A percentile compares a stretch with the other conserved stretches of the same genome.
These are phyloP conservation scores for Raffaelea deltoideospora DNA, from an alignment of 2,329 filamentous ascomycete genomes.

Conservation along the genomic window DNA sequence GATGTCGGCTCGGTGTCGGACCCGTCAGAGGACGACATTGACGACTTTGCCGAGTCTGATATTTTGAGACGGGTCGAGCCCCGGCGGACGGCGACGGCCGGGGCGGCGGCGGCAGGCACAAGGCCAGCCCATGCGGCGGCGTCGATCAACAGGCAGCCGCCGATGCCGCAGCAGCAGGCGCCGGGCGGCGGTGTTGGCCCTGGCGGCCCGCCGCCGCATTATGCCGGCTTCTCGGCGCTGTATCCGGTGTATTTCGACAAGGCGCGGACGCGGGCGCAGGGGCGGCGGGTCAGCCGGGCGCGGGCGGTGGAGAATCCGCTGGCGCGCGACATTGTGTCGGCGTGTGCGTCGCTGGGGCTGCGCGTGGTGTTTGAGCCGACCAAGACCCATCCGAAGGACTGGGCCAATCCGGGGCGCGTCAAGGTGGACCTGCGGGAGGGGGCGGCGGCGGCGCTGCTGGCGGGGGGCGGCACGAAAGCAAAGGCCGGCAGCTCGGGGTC, in stretches of 20 bases:
- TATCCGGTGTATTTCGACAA: conserved; percentile 95
- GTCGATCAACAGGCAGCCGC: too few relatives aligned
- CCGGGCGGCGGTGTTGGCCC: too few relatives aligned
- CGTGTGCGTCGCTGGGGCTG: conserved; percentile 58
- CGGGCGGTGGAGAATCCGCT: conserved; percentile 74
- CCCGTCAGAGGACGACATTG: conserved; percentile 74
- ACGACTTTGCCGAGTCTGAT: conserved; percentile 43
- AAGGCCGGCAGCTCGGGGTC: too few relatives aligned
- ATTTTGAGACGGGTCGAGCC: conserved; percentile 31
- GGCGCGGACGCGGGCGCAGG: conserved; percentile 56
- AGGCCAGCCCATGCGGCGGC: conserved; percentile 9
- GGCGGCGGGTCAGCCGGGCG: conserved; percentile 58
- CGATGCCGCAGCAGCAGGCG: conserved; percentile 18
- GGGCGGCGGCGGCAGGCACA: conserved; percentile 9
- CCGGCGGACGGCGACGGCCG: conserved; percentile 5
- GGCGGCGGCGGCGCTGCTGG: conserved; percentile 5
- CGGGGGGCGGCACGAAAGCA: too few relatives aligned
- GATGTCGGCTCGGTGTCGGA: conserved; percentile 65
- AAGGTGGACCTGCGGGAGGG: conserved; percentile 45
- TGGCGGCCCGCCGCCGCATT: conserved; percentile 28
- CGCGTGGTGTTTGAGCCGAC: conserved; percentile 74
- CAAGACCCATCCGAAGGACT: conserved; percentile 91
- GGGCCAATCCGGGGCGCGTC: conserved; percentile 88
- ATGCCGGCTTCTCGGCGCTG: conserved; percentile 71
- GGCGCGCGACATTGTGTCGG: conserved; percentile 76